Base-by-base conservation (phyloP, 1,139 yeast species). In the Eremothecium gossypii region DNA sequence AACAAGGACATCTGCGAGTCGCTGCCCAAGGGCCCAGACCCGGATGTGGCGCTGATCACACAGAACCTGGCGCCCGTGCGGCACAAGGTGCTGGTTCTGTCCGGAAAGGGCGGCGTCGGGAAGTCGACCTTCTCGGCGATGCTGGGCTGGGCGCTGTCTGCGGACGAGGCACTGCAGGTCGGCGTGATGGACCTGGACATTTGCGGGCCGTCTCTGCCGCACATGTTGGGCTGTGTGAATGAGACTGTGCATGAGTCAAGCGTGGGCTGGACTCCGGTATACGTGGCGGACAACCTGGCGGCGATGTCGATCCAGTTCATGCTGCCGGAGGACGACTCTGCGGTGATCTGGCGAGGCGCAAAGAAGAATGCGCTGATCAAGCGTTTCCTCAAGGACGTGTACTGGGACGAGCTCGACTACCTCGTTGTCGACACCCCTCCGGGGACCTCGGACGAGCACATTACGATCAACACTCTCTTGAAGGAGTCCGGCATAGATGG, bases 41-140 rank as follows among this genome's bases (percentile, higher is more conserved):
- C 95, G 0, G 98, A 93, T 61, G 67, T 91, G 39, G 86, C 91
- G 1, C 50, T 75, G n/a, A 91, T 93, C 41, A 78, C 77, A 35
- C 73, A 75, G 39, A 73, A 91, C 43, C 66, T 91, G 45, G 62
- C 74, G 2, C 72, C 73, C 40, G 83, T 93, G 27, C 73, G 79
- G 50, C 97, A 91, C 56, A 91, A 91, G 63, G 68, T 91, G 1
- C 67, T 91, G 33, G 95, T 93, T 0, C 68, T 91, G 4, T 84
- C 95, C 1, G 98, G 98, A 9, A 91, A 91, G 65, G 99, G 99
- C 12, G 99, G 99, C 11, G 99, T 91, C 1, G 99, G 99, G 0
- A 91, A 91, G 61, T 85, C 96, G 1, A 93, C 98, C 0, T 89
- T 91, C 60, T 84, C 97, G 0, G 77, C 95, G 8, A 84, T 91